Evolutionary conservation across 2,329 filamentous ascomycete species (phyloP).

Genomic region (Graphilbum sp.): DNA sequence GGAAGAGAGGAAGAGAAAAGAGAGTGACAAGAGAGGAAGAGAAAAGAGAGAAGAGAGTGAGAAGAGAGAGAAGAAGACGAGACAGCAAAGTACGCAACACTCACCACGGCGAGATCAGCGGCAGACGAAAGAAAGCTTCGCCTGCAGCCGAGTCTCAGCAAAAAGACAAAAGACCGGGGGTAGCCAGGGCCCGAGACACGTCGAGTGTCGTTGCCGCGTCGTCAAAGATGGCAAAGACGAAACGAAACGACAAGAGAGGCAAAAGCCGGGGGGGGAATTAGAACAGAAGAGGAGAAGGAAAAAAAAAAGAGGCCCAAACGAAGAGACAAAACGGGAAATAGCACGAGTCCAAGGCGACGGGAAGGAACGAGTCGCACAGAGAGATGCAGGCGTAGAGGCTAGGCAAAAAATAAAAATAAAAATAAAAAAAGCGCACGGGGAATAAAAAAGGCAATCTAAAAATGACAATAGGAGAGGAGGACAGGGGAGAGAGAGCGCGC

Average conservation of each 20-base stretch:
- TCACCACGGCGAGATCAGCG: conserved; percentile 9
- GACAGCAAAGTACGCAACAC: not conserved
- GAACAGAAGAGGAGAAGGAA: not conserved
- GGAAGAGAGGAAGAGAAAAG: not conserved
- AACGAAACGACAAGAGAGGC: not conserved
- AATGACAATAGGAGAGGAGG: not conserved
- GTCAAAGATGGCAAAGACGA: not conserved
- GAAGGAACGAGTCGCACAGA: too few species aligned
- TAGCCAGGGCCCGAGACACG: not conserved
- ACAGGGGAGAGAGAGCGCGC: too few species aligned
- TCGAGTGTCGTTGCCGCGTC: not conserved
- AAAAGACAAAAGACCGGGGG: not conserved
- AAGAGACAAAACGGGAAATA: too few species aligned
- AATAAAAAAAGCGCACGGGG: too few species aligned
- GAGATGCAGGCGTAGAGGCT: too few species aligned
- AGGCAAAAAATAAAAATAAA: too few species aligned
- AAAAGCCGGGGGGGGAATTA: not conserved
- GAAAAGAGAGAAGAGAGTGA: not conserved
- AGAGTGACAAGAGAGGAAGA: not conserved
- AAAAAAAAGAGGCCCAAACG: not conserved
- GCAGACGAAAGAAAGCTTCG: conserved; percentile 9
- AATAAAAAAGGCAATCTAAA: not conserved
- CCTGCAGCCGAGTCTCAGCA: conserved; percentile 9
- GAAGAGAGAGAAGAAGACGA: not conserved
- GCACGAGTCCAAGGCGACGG: too few species aligned